phyloP scores from a whole-genome alignment of 805 yeast species.

The Sugiyamaella chiloensis region DNA sequence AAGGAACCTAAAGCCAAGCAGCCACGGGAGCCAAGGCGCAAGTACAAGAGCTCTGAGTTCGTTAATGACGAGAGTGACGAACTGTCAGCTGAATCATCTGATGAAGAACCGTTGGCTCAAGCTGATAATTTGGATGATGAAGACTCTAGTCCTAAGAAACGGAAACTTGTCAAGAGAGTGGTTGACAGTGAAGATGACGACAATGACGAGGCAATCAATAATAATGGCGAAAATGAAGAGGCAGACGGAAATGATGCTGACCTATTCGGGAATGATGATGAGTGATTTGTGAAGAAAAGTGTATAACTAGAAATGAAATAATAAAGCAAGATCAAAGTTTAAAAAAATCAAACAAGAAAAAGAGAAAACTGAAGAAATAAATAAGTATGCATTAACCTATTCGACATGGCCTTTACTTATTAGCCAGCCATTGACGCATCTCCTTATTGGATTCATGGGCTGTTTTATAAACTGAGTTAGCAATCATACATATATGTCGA shows the following conservation, averaged over 20 bases:
- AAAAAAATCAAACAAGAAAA: background rate
- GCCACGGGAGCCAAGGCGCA: conserved; percentile 21
- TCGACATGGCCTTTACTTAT: conserved; percentile 24
- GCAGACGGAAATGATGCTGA: conserved; percentile 31
- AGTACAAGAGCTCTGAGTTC: conserved; percentile 33
- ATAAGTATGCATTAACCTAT: no score
- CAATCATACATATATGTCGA: no score
- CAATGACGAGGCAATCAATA: no score
- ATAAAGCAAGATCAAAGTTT: background rate
- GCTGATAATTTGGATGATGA: conserved; percentile 24
- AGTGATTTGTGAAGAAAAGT: conserved; percentile 10
- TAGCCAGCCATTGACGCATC: conserved; percentile 41
- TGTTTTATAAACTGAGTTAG: conserved; percentile 26
- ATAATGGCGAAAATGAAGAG: no score
- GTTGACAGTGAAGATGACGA: conserved; percentile 44
- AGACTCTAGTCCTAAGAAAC: conserved; percentile 23
- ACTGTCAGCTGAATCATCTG: conserved; percentile 36
- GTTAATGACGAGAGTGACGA: conserved; percentile 41
- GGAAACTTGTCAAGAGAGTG: conserved; percentile 30
- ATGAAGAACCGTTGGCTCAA: conserved; percentile 30
- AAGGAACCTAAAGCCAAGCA: conserved; percentile 9
- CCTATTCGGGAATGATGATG: conserved; percentile 27
- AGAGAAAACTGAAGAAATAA: no score
- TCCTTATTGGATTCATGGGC: conserved; percentile 36
- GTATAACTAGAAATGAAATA: background rate